Conservation (phyloP, 2,329 filamentous ascomycete genomes). For the Colletotrichum shisoi region DNA sequence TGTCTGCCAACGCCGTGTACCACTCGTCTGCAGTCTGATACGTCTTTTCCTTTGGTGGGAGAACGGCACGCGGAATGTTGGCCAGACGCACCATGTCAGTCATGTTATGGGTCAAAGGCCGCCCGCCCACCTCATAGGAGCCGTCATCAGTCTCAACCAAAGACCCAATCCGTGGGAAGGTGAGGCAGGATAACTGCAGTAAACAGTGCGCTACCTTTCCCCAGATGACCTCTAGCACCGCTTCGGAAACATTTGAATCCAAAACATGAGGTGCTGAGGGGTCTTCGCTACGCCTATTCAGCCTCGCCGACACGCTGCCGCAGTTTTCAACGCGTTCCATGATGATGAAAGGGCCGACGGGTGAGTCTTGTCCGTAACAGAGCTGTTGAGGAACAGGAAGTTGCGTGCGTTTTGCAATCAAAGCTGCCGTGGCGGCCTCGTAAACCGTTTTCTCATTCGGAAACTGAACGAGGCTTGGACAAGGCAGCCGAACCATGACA, state of each 20-base stretch:
- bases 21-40: conserved; percentile 48
- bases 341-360: conserved; percentile 45
- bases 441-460: conserved; percentile 36
- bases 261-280: neutral
- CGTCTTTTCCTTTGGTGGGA: conserved; percentile 41
- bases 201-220: conserved; percentile 51
- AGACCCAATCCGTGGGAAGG: conserved; percentile 52
- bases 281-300: conserved; percentile 1
- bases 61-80: conserved; percentile 42
- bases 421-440: conserved; percentile 36
- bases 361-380: conserved; percentile 40
- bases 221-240: conserved; percentile 47
- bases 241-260: conserved; percentile 43
- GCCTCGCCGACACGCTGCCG: conserved; percentile 42
- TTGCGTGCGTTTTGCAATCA: conserved; percentile 16
- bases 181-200: conserved; percentile 49
- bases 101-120: conserved; percentile 55
- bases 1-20: conserved; percentile 49
- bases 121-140: conserved; percentile 41
- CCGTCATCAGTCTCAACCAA: conserved; percentile 44
- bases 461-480: conserved; percentile 37
- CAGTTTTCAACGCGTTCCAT: conserved; percentile 43
- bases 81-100: conserved; percentile 48
- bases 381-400: conserved; percentile 30
- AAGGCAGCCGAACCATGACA: conserved; percentile 35